Evolutionary conservation across 2,329 filamentous ascomycete species (phyloP).

Genomic region (Fusarium buxicola): DNA sequence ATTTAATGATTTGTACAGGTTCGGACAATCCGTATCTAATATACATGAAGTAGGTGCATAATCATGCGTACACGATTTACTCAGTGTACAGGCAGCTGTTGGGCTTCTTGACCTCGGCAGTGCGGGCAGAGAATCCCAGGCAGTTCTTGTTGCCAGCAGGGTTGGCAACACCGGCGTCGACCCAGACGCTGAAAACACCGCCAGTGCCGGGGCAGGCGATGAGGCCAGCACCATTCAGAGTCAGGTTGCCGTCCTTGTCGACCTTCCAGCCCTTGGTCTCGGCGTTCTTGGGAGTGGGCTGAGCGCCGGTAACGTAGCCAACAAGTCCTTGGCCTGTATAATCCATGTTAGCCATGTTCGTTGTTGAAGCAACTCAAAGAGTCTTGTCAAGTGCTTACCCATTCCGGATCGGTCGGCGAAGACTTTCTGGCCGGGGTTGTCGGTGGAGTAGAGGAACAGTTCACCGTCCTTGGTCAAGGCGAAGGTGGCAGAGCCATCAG

Average conservation of each 20-base stretch:
- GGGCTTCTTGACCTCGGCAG: conserved; percentile 44
- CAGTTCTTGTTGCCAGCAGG: conserved; percentile 56
- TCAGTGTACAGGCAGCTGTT: conserved; percentile 52
- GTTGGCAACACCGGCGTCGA: conserved; percentile 44
- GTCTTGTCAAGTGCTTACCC: conserved; percentile 60
- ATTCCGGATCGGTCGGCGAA: conserved; percentile 69
- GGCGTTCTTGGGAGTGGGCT: conserved; percentile 52
- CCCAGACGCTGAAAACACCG: conserved; percentile 57
- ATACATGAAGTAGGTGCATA: neutral
- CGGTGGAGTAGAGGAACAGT: conserved; percentile 60
- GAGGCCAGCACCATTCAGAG: conserved; percentile 58
- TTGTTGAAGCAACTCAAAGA: neutral
- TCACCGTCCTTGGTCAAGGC: conserved; percentile 53
- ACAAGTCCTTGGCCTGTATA: conserved; percentile 62
- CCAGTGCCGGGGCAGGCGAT: conserved; percentile 63
- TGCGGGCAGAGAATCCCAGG: conserved; percentile 50
- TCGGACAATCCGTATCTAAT: neutral
- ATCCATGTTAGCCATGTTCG: rapidly evolving
- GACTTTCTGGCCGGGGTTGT: conserved; percentile 58
- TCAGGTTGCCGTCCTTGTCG: conserved; percentile 56
- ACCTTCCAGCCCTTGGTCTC: conserved; percentile 63
- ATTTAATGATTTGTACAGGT: too few relatives aligned
- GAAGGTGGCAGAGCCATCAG: conserved; percentile 61
- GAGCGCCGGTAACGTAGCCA: conserved; percentile 62
- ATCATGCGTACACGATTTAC: conserved; percentile 5